Conservation (phyloP, 2,329 filamentous ascomycete genomes). For the Colletotrichum echinochloae region DNA sequence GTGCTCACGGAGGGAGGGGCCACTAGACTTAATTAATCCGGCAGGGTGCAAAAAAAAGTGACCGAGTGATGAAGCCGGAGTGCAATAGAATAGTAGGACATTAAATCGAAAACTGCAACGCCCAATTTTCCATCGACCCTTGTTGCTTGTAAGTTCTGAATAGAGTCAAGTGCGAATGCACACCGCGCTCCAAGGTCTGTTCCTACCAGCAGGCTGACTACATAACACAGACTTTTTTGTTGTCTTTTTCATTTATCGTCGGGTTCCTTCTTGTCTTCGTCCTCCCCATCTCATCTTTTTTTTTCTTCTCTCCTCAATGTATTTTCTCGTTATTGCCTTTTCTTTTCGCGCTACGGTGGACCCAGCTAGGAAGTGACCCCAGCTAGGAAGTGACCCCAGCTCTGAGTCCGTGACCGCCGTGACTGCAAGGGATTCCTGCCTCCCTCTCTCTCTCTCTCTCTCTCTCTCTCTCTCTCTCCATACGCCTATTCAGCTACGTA, state of each 20-base stretch:
- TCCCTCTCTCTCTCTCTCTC: neutral
- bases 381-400: neutral
- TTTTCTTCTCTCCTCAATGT: neutral
- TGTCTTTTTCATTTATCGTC: neutral
- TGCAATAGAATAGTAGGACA: neutral
- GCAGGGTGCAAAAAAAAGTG: neutral
- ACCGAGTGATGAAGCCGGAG: neutral
- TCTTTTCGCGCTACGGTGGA: neutral
- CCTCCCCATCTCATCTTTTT: neutral
- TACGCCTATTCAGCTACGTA: no score
- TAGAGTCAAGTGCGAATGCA: slow-evolving; percentile 29
- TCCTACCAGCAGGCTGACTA: neutral
- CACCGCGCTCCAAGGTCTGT: slow-evolving; percentile 8
- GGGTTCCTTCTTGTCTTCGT: neutral
- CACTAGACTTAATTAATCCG: slow-evolving; percentile 3
- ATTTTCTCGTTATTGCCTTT: neutral
- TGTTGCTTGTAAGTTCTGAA: slow-evolving; percentile 40
- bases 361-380: neutral
- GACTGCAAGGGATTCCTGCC: slow-evolving; percentile 8
- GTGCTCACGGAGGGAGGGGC: slow-evolving; percentile 1
- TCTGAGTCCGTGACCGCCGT: neutral
- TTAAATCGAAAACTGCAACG: slow-evolving; percentile 2
- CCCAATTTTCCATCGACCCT: slow-evolving; percentile 30
- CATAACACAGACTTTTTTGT: no score
- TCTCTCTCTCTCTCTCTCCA: no score